Conservation (phyloP, 805 yeast genomes). For the Sungouiozyma intestinalis region DNA sequence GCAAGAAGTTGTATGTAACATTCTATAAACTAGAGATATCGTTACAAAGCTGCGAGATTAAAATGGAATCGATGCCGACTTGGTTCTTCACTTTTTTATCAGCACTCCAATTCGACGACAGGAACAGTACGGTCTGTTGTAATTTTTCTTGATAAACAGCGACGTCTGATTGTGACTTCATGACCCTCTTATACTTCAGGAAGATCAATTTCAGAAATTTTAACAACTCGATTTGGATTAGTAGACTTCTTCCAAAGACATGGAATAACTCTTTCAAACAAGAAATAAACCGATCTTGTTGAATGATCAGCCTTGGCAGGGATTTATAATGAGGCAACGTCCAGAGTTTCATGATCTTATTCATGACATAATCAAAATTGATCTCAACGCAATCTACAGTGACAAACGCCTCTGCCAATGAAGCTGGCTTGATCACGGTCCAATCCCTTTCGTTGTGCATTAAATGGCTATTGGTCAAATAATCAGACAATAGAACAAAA, state of each 20-base stretch:
- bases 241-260: constrained; percentile 21
- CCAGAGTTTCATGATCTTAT: constrained; percentile 18
- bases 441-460: background rate
- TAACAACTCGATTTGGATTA: constrained; percentile 28
- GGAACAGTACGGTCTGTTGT: constrained; percentile 9
- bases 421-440: background rate
- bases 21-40: constrained; percentile 16
- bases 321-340: constrained; percentile 9
- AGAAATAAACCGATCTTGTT: constrained; percentile 11
- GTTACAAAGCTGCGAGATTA: constrained; percentile 25
- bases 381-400: constrained; percentile 14
- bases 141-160: background rate
- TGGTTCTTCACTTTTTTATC: constrained; percentile 6
- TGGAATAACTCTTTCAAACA: constrained; percentile 18
- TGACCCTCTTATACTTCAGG: constrained; percentile 12
- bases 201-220: constrained; percentile 24
- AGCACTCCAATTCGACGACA: constrained; percentile 18
- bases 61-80: constrained; percentile 27
- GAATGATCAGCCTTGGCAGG: constrained; percentile 11
- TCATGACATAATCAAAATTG: constrained; percentile 20
- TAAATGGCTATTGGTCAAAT: background rate
- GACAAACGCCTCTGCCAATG: constrained; percentile 14
- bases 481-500: background rate
- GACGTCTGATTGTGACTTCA: constrained; percentile 2
- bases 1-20: too few relatives aligned